These are phyloP conservation scores for Zymoseptoria pseudotritici DNA, from an alignment of 2,329 filamentous ascomycete genomes.

Conservation along the genomic window DNA sequence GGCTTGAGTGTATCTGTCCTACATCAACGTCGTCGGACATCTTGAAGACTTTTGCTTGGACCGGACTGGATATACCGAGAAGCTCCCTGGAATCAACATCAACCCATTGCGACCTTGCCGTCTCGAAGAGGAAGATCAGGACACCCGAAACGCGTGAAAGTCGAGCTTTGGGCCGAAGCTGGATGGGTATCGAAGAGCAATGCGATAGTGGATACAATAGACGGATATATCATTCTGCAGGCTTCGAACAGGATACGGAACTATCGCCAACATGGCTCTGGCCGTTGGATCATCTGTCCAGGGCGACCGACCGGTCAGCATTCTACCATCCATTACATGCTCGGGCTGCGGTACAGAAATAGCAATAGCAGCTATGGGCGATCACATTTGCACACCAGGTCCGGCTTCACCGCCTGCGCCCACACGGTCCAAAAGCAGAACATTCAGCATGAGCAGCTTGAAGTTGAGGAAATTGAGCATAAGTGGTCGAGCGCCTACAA, in stretches of 20 bases:
- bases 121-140: not conserved
- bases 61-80: not conserved
- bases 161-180: not conserved
- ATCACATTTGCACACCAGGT: constrained; percentile 57
- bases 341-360: constrained; percentile 71
- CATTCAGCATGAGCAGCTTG: constrained; percentile 22
- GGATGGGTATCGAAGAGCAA: not conserved
- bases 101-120: not conserved
- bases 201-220: not conserved
- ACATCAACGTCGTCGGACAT: not conserved
- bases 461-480: constrained; percentile 17
- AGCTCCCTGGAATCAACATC: not conserved
- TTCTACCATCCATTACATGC: constrained; percentile 81
- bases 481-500: constrained; percentile 17
- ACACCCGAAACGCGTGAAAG: not conserved
- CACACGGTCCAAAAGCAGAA: constrained; percentile 10
- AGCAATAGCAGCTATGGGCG: constrained; percentile 77
- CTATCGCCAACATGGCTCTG: constrained; percentile 20
- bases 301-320: constrained; percentile 53
- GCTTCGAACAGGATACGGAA: not conserved
- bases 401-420: constrained; percentile 9
- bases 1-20: not conserved
- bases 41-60: not conserved
- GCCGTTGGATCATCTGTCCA: constrained; percentile 20
- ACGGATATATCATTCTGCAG: not conserved